Base-by-base conservation (phyloP, 2,329 filamentous ascomycete species). In the Fusarium continuum region DNA sequence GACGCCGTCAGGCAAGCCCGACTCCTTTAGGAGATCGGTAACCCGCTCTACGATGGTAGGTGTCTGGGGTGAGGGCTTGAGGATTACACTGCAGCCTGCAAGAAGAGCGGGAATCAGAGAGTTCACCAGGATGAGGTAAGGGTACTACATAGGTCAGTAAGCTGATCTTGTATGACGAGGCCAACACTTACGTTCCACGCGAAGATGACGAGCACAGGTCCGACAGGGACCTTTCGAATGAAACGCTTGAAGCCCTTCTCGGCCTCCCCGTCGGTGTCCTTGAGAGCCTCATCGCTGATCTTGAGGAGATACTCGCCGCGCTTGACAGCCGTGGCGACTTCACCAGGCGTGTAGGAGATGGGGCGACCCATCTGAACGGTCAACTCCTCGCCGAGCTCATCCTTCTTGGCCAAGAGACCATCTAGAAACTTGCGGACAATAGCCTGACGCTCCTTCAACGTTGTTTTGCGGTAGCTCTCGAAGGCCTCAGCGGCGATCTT, bases 351-450 rank as follows among this genome's bases (percentile, higher is more conserved):
- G 76, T 94, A 97, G 31, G 90, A 85, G 71, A 97, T 97, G 28
- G 94, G 94, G 17, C 94, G 85, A 35, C 94, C 94, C 93, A 98
- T 98, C 80, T 98, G 93, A 74, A 92, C 89, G 0, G 93, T 97
- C 57, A 98, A 80, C 75, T 97, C 93, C 67, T 87, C 84, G 6
- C 90, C 93, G 28, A 98, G 82, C 61, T 88, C 90, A 87, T 95
- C 90, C 76, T 93, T 85, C 74, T 87, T 88, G 44, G 87, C 84
- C 14, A 80, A 77, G 23, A 98, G 82, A 5, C 91, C 78, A 61
- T 88, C 84, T 38, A 98, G 79, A 2, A 93, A 93, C 71, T 90
- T 91, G 70, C 86, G 88, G 70, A 97, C 88, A 65, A 97, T 93
- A 40, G 85, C 83, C 76, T 96, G 89, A 46, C 94, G 87, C 64